Base-by-base conservation (phyloP, 2,329 filamentous ascomycete species). In the Arthrobotrys megalospora region DNA sequence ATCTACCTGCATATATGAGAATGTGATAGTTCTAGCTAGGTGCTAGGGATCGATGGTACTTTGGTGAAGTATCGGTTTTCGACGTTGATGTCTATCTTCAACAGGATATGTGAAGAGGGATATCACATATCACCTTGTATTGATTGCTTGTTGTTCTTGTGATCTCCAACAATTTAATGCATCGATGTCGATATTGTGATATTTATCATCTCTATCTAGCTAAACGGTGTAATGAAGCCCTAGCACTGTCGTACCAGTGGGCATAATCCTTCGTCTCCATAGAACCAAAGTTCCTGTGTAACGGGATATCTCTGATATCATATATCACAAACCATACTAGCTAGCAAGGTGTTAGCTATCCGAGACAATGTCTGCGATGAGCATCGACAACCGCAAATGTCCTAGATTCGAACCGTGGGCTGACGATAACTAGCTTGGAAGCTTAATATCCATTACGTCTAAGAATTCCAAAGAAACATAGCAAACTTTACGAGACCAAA, bases 291-390 rank as follows among this genome's bases (percentile, higher is more conserved):
- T 3, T 58, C 11, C 11, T 58, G n/a, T 45, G n/a, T 16, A n/a
- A 45, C 41, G 52, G n/a, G 7, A 14, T 36, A 38, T 38, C 36
- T 55, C 32, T 55, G 52, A 55, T 55, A 55, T 55, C 52, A 38
- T 55, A 16, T 48, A 48, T 55, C 52, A 55, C 32, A 5, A 32
- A 7, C 7, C 38, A 38, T 19, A 58, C 28, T 12, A 21, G 14
- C 32, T 16, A 16, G 24, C 24, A 28, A 28, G 5, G n/a, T 53
- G 24, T 24, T 53, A 16, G 50, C 32, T 34, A 38, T 58, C 52
- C 52, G 52, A 58, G 10, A 58, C 52, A 58, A 58, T 32, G 10
- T 34, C 4, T 16, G 52, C 52, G 52, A 58, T 58, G 52, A 38
- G 52, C 52, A 58, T 58, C 52, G 52, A 14, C 36, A 36, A 14